Conservation (phyloP, 2,329 filamentous ascomycete species). For the Botrytis galanthina region DNA sequence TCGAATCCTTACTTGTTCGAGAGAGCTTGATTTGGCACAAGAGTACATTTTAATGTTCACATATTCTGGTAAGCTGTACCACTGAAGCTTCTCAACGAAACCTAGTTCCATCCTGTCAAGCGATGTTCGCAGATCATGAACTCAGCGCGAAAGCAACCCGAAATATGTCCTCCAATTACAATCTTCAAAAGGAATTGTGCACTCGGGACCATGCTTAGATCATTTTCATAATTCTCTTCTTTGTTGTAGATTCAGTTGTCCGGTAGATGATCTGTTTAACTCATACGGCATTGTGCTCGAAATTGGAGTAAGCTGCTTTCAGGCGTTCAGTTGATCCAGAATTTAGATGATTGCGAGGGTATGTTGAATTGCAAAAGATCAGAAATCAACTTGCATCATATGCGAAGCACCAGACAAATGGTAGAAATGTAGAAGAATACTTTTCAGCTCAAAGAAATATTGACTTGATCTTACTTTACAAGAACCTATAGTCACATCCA, state of each 20-base stretch:
- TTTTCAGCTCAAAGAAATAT: not conserved
- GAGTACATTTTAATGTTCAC: not conserved
- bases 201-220: not conserved
- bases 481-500: not conserved
- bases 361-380: not conserved
- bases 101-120: not conserved
- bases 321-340: not conserved
- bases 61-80: not conserved
- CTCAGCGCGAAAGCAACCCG: not conserved
- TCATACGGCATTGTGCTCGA: not conserved
- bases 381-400: not conserved
- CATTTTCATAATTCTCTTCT: not conserved
- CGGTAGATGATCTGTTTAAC: not conserved
- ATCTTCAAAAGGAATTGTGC: not conserved
- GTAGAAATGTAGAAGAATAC: not conserved
- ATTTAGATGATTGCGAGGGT: not conserved
- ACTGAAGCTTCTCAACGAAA: not conserved
- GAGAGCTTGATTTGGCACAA: not conserved
- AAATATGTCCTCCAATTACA: not conserved
- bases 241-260: not conserved
- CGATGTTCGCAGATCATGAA: not conserved
- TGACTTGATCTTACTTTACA: not conserved
- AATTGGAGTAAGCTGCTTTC: not conserved
- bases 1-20: not conserved
- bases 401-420: not conserved